These are phyloP conservation scores for Lupinus albus DNA, from an alignment of 306 rosid species.

Conservation along the genomic window DNA sequence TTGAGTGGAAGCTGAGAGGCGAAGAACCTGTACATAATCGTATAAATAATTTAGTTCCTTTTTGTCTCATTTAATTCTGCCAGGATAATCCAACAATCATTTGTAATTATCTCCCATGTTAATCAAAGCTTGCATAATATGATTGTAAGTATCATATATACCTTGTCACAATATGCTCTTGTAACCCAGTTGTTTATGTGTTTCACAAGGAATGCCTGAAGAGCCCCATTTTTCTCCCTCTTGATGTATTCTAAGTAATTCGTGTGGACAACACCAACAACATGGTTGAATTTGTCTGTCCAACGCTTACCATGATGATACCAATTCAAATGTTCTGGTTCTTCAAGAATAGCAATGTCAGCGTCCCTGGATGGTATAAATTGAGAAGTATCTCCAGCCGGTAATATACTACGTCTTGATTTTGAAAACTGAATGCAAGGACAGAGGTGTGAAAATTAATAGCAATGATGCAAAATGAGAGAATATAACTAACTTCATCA, in stretches of 20 bases:
- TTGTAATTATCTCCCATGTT: constrained; percentile 19
- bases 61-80: constrained; percentile 24
- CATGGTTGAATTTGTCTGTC: constrained; percentile 95
- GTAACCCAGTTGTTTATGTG: constrained; percentile 96
- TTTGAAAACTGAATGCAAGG: constrained; percentile 67
- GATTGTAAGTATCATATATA: constrained; percentile 51
- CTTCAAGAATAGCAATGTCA: constrained; percentile 93
- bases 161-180: constrained; percentile 90
- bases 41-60: constrained; percentile 24
- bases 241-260: constrained; percentile 94
- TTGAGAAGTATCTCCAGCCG: constrained; percentile 94
- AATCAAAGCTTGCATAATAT: constrained; percentile 21
- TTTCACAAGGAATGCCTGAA: constrained; percentile 90
- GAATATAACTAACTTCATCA: constrained; percentile 31
- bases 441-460: constrained; percentile 41
- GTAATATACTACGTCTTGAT: constrained; percentile 85
- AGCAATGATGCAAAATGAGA: constrained; percentile 29
- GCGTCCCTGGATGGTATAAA: constrained; percentile 89
- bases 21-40: constrained; percentile 74
- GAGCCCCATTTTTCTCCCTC: constrained; percentile 94
- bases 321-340: constrained; percentile 98
- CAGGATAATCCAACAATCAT: constrained; percentile 5
- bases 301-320: constrained; percentile 97
- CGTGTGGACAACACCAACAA: constrained; percentile 96
- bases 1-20: constrained; percentile 97